Evolutionary conservation across 2,329 filamentous ascomycete genomes (phyloP), one percentile per base, ranked within the genome.

Genomic region (Fusarium tupiense): DNA sequence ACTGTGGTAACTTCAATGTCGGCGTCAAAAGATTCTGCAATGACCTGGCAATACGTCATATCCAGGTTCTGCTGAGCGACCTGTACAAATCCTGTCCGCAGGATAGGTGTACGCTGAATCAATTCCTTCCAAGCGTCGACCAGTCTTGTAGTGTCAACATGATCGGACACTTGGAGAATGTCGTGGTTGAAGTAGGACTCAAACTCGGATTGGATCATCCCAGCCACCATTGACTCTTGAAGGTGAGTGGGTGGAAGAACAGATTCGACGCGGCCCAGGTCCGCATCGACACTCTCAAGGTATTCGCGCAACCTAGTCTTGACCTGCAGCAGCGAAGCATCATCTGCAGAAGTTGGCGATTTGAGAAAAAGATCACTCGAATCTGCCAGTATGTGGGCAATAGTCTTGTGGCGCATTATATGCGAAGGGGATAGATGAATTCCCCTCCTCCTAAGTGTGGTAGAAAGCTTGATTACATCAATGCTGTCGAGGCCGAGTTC

Each of bases 401-500:
- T 91, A 0, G 89, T 94, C 59, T 93, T 90, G 8, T 87, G 87
- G 60, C 89, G 91, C 87, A 97, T 92, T 29, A 98, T 91, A n/a
- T 87, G 86, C 74, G 94, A 93, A n/a, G 95, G 90, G 1, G 91
- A 85, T 17, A 97, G 80, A 2, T 84, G 79, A 26, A 96, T 83
- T 0, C 87, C 88, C 9, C 83, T 82, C 50, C 87, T 88, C 72
- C 89, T 92, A 5, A 98, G 85, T 61, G 91, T 88, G 1, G 94
- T 91, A 0, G 93, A 92, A 0, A 98, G 84, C 77, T 94, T 97
- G 81, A 98, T 96, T 4, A 93, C 89, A 81, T 98, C 95, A 66
- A 98, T 97, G 78, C 95, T 98, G 84, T 98, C 96, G 12, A 98
- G 87, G 0, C 95, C 95, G 38, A 98, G 87, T 75, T 96, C 91